Evolutionary conservation across 306 rosid species (phyloP).

Genomic region (Glycine tomentella): DNA sequence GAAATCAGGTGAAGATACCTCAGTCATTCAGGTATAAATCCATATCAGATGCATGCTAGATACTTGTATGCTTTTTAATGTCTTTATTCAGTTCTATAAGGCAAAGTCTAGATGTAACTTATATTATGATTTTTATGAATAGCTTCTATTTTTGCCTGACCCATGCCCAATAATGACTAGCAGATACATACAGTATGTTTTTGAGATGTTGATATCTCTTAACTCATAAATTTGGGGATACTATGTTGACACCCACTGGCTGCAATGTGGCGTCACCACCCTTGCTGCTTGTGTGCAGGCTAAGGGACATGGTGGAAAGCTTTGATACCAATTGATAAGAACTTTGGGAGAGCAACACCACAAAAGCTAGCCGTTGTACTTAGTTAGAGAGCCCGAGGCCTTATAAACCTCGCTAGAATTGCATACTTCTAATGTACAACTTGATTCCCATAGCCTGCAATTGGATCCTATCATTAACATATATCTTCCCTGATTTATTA

Average conservation of each 20-base stretch:
- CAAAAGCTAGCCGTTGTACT: neutral
- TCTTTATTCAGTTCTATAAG: slow-evolving; percentile 13
- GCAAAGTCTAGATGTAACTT: slow-evolving; percentile 3
- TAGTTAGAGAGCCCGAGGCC: neutral
- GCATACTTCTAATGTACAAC: neutral
- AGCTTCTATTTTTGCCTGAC: neutral
- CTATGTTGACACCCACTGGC: neutral
- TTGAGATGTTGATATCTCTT: slow-evolving; percentile 4
- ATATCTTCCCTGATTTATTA: no score
- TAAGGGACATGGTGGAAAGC: neutral
- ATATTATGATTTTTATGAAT: slow-evolving; percentile 2
- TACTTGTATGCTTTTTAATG: neutral
- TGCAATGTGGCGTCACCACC: neutral
- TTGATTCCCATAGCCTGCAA: neutral
- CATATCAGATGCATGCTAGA: slow-evolving; percentile 27
- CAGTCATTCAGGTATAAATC: slow-evolving; percentile 75
- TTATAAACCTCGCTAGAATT: neutral
- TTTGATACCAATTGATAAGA: neutral
- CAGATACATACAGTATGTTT: neutral
- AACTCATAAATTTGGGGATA: neutral
- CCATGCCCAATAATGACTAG: neutral
- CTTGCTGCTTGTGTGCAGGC: neutral
- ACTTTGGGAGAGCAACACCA: neutral
- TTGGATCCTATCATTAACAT: no score
- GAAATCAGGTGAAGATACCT: slow-evolving; percentile 64